phyloP scores from a whole-genome alignment of 495 filamentous ascomycete genomes.

The Aspergillus baeticus region DNA sequence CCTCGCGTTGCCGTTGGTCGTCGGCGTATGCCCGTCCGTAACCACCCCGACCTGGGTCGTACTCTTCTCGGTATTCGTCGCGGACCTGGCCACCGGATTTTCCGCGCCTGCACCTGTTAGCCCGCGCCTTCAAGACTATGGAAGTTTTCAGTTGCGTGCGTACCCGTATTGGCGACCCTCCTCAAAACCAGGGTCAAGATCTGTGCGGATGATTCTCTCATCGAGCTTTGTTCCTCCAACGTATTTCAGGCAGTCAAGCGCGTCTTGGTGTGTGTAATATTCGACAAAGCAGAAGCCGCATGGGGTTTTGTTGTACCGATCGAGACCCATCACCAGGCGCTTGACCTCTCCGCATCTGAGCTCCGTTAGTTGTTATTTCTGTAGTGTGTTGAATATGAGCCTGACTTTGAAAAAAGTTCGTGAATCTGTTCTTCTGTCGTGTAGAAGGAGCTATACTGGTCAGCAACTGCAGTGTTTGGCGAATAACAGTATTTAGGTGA shows the following conservation, averaged over 20 bases:
- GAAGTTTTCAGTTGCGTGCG: slow-evolving; percentile 11
- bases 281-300: slow-evolving; percentile 99
- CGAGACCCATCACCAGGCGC: slow-evolving; percentile 96
- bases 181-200: slow-evolving; percentile 92
- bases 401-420: slow-evolving; percentile 87
- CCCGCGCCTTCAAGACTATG: slow-evolving; percentile 20
- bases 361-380: slow-evolving; percentile 1
- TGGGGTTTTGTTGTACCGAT: slow-evolving; percentile 94
- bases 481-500: neutral
- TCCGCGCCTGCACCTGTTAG: slow-evolving; percentile 54
- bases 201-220: slow-evolving; percentile 94
- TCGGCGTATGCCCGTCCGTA: slow-evolving; percentile 68
- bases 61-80: slow-evolving; percentile 96
- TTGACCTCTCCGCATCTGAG: slow-evolving; percentile 90
- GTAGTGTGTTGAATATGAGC: neutral
- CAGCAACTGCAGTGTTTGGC: slow-evolving; percentile 20
- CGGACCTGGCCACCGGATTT: slow-evolving; percentile 96
- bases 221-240: slow-evolving; percentile 98
- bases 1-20: slow-evolving; percentile 59
- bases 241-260: slow-evolving; percentile 96
- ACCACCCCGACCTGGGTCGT: slow-evolving; percentile 89
- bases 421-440: slow-evolving; percentile 99
- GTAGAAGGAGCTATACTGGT: slow-evolving; percentile 83
- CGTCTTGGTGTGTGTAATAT: slow-evolving; percentile 96
- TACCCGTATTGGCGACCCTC: slow-evolving; percentile 95